Base-by-base conservation (phyloP, 345 rosid genomes). In the Corchorus olitorius region DNA sequence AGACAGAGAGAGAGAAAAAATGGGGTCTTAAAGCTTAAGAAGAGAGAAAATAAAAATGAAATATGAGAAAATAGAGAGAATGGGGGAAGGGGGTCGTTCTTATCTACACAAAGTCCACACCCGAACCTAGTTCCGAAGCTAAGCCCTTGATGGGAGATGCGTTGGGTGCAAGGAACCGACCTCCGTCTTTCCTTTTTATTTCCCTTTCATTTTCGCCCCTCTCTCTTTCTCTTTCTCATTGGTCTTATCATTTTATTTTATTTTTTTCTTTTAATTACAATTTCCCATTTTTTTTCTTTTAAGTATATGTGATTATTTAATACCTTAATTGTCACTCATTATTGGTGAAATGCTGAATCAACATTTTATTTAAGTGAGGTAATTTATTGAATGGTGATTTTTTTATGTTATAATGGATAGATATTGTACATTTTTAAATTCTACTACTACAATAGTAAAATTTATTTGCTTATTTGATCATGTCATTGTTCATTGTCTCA, bases 161-260 rank as follows among this genome's bases (percentile, higher is more conserved):
- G 87, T 86, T 73, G 78, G 85, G 75, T 82, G 76, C 88, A 87
- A 79, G 89, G 88, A 88, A 88, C 88, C 83, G 45, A 78, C 84
- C 88, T 76, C 78, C 79, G 3, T 50, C 88, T 85, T 86, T 86
- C 84, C 82, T 86, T 85, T 78, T 72, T 70, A 37, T 80, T 79
- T 79, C 60, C 83, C 79, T 76, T 85, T 78, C 83, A 41, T 80
- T 83, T 79, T 80, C 85, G 70, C 73, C 49, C 27, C 27, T 27
- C 27, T 27, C 70, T 16, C 22, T 54, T 45, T 75, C 74, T 67
- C 50, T 78, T 60, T 74, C 46, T 41, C 85, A 33, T 76, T 69
- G 84, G 83, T 82, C 72, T 82, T 81, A 55, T 81, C 81, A 79
- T 39, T 39, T 46, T 43, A 12, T 56, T 60, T 17, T 20, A 52